These are phyloP conservation scores for Apiotrichum domesticum DNA, from an alignment of 1,284 basidiomycete species.

Conservation along the genomic window DNA sequence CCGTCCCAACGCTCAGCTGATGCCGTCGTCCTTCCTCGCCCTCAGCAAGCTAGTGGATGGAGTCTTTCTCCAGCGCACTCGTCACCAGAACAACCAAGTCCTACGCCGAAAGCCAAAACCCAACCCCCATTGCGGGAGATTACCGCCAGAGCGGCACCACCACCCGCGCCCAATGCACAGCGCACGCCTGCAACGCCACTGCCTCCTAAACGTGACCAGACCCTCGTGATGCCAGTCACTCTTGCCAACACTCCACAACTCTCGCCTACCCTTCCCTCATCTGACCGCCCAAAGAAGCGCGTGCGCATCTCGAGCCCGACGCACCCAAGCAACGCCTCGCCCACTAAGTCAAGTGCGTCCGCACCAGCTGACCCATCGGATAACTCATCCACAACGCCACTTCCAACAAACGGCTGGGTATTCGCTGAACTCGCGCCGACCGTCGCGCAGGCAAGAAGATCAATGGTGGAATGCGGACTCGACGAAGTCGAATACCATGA, in stretches of 20 bases:
- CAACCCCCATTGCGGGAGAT: neutral
- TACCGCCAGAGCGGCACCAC: neutral
- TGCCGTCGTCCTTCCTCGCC: constrained; percentile 26
- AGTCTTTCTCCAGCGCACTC: neutral
- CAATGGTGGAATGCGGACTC: constrained; percentile 54
- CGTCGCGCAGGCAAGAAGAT: constrained; percentile 51
- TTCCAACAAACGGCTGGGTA: constrained; percentile 42
- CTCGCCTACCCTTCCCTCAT: neutral
- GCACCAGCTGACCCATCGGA: neutral
- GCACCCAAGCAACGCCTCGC: no score
- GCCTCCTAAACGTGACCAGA: neutral
- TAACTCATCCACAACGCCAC: neutral
- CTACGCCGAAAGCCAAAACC: neutral
- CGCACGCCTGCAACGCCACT: neutral
- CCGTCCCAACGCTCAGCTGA: constrained; percentile 11
- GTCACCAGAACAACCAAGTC: neutral
- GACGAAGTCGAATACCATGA: constrained; percentile 63
- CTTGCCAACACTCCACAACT: neutral
- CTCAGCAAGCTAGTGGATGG: constrained; percentile 15
- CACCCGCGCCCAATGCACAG: constrained; percentile 9
- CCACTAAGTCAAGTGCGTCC: neutral
- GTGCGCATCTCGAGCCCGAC: constrained; percentile 11
- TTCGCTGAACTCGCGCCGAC: constrained; percentile 57
- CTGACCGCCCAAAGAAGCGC: constrained; percentile 7
- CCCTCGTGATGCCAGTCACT: neutral